Evolutionary conservation across 148 eudicot species (phyloP).

Genomic region (Heliosperma pusillum): DNA sequence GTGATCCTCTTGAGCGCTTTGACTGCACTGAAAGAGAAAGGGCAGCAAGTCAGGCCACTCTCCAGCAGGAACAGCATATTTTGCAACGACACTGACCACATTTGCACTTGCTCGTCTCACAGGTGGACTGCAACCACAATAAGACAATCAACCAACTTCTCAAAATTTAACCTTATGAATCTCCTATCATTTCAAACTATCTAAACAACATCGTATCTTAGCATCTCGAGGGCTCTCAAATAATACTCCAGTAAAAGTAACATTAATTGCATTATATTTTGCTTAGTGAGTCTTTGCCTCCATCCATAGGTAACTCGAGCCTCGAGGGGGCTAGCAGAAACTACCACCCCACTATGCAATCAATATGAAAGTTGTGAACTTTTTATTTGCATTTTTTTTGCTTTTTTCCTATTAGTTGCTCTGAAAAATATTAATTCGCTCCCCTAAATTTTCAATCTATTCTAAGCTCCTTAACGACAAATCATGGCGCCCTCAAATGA

Average conservation of each 20-base stretch:
- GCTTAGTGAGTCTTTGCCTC: no score
- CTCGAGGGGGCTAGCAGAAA: no score
- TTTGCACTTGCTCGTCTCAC: constrained; percentile 99
- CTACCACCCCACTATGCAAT: no score
- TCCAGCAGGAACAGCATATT: constrained; percentile 94
- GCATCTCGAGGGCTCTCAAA: background rate
- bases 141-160: background rate
- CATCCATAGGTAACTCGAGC: no score
- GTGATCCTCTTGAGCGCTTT: constrained; percentile 92
- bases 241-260: no score
- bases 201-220: background rate
- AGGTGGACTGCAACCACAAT: constrained; percentile 56
- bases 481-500: background rate
- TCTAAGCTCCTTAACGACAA: background rate
- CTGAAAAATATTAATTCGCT: background rate
- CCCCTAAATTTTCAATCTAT: background rate
- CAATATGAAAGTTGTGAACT: no score
- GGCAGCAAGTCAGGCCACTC: constrained; percentile 98
- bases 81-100: constrained; percentile 87
- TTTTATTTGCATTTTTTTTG: no score
- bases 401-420: background rate
- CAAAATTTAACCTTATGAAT: background rate
- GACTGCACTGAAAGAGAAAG: constrained; percentile 94
- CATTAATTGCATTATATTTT: no score
- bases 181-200: background rate